These are phyloP conservation scores for Neocucurbitaria cava DNA, from an alignment of 2,329 filamentous ascomycete genomes.

Conservation along the genomic window DNA sequence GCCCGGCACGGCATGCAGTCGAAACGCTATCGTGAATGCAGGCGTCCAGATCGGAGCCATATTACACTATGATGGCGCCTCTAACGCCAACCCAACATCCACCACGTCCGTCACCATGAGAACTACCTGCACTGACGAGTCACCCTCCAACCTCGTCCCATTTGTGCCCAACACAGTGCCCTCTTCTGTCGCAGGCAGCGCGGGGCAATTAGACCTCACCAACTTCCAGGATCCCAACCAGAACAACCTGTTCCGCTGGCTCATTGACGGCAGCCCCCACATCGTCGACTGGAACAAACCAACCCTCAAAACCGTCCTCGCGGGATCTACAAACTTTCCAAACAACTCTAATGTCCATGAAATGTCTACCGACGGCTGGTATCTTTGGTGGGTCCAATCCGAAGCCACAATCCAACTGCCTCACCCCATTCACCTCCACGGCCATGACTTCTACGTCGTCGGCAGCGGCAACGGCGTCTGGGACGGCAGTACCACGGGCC, in stretches of 20 bases:
- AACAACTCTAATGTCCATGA: conserved; percentile 38
- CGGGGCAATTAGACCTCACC: conserved; percentile 36
- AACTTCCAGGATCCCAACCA: conserved; percentile 39
- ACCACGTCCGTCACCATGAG: conserved; percentile 39
- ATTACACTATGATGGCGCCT: conserved; percentile 47
- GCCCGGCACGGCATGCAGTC: conserved; percentile 41
- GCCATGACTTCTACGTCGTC: conserved; percentile 54
- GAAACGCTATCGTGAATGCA: conserved; percentile 36
- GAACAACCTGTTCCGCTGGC: conserved; percentile 53
- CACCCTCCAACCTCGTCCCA: conserved; percentile 41
- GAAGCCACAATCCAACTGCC: conserved; percentile 45
- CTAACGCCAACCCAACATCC: conserved; percentile 46
- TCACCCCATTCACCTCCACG: conserved; percentile 52
- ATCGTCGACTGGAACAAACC: conserved; percentile 53
- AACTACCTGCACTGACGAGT: conserved; percentile 49
- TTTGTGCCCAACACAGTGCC: conserved; percentile 52
- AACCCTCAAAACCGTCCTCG: conserved; percentile 53
- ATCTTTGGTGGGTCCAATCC: conserved; percentile 58
- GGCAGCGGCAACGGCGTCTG: conserved; percentile 46
- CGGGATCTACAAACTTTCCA: conserved; percentile 33
- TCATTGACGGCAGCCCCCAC: conserved; percentile 50
- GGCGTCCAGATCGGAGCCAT: conserved; percentile 47
- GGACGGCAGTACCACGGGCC: conserved; percentile 37
- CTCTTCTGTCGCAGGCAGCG: conserved; percentile 33
- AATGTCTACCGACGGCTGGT: conserved; percentile 47